Evolutionary conservation across 2,329 filamentous ascomycete genomes (phyloP).

Genomic region (Alternaria arborescens): DNA sequence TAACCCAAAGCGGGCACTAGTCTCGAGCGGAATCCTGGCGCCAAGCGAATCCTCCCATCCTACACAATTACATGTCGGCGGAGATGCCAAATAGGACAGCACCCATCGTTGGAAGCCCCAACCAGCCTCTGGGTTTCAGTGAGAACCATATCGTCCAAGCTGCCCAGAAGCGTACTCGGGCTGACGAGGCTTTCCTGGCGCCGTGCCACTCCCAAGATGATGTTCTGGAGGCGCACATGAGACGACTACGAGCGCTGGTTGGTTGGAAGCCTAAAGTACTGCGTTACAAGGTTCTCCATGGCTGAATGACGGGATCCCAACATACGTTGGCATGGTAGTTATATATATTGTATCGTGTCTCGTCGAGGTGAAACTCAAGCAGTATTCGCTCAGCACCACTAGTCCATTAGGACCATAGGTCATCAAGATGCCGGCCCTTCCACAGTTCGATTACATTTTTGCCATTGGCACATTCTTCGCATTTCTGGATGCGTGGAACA

Average conservation of each 20-base stretch:
- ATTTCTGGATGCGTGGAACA: conserved; percentile 73
- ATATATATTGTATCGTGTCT: conserved; percentile 26
- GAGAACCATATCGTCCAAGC: conserved; percentile 17
- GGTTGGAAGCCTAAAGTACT: conserved; percentile 14
- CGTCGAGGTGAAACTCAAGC: conserved; percentile 8
- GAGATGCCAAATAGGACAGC: conserved; percentile 14
- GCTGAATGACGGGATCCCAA: conserved; percentile 5
- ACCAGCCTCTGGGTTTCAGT: conserved; percentile 7
- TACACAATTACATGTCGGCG: conserved; percentile 20
- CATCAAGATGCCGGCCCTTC: conserved; percentile 49
- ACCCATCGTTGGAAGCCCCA: conserved; percentile 9
- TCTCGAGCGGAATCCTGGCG: conserved; percentile 23
- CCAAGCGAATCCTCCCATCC: conserved; percentile 24
- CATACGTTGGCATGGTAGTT: conserved; percentile 10
- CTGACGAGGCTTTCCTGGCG: background rate
- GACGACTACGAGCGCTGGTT: conserved; percentile 18
- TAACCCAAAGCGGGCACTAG: conserved; percentile 26
- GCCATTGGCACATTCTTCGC: conserved; percentile 72
- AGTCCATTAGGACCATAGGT: conserved; percentile 14
- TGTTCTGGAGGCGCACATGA: conserved; percentile 25
- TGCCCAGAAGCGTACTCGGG: conserved; percentile 21
- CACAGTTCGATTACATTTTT: conserved; percentile 70
- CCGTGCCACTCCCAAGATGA: conserved; percentile 13
- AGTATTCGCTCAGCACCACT: conserved; percentile 13
- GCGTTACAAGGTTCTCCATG: conserved; percentile 12